Base-by-base conservation (phyloP, 2,329 filamentous ascomycete genomes). In the Diaporthe velutina region DNA sequence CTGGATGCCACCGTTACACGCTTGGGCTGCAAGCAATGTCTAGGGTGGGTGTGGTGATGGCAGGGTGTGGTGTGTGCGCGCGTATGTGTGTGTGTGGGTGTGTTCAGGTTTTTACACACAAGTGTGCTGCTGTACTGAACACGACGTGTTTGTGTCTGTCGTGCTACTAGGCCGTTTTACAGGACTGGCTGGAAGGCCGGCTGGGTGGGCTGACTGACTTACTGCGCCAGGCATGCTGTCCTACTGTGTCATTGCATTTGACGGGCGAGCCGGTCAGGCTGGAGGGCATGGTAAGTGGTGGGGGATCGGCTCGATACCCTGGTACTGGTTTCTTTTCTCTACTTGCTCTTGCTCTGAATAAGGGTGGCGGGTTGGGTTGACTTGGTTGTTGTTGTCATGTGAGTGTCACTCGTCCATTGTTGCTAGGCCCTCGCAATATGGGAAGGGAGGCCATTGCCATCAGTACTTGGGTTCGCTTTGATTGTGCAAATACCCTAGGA, bases 161-260 rank as follows among this genome's bases (percentile, higher is more conserved):
- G 45, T 68, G 33, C 33, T 15, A 64, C 60, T 12, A 3, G 60
- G 38, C 40, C 40, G 17, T 8, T 48, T 64, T 40, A 25, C 17
- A 45, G 38, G 58, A 64, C 22, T 58, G 42, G 60, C 25, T 48
- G 60, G 40, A 45, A 33, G 60, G 40, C 17, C 12, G 40, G 28
- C 5, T 33, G 60, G 40, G 38, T 48, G 45, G 33, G 19, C 55
- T 38, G 45, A 54, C 35, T 42, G 57, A 25, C 38, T 61, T 61
- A 45, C 45, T 67, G 61, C 61, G 45, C 64, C 33, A 8, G 64
- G 15, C 40, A n/a, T 68, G 64, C 25, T 35, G 64, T 68, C 33
- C 64, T 38, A 68, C 48, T 22, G 64, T 68, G 48, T 5, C 48
- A 54, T 40, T 68, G n/a, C 64, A 68, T 40, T 28, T 68, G 64